Conservation (phyloP, 164 flowering plant species). For the Brasenia schreberi region DNA sequence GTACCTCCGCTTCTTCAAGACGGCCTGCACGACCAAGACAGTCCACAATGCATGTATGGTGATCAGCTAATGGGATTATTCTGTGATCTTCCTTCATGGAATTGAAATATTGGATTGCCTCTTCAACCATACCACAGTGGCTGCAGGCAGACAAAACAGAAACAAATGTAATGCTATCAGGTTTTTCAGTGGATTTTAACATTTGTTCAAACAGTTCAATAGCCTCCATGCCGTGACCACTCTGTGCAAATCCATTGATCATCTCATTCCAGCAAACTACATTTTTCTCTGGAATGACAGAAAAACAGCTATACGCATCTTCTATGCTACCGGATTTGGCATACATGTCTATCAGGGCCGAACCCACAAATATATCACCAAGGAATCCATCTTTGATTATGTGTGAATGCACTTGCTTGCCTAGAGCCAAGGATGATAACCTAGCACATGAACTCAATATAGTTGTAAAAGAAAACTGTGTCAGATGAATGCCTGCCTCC, state of each 20-base stretch:
- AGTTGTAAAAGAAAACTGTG: constrained; percentile 58
- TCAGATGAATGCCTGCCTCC: constrained; percentile 33
- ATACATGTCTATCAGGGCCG: constrained; percentile 71
- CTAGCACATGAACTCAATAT: constrained; percentile 62
- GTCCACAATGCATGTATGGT: constrained; percentile 63
- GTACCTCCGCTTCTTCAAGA: constrained; percentile 48
- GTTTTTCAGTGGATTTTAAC: constrained; percentile 39
- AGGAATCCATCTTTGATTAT: constrained; percentile 49
- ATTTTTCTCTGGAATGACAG: constrained; percentile 1
- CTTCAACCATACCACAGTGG: constrained; percentile 68
- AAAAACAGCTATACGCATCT: constrained; percentile 34
- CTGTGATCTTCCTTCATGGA: constrained; percentile 46
- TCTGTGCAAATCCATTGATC: constrained; percentile 70
- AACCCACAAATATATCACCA: constrained; percentile 62
- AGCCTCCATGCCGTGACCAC: constrained; percentile 57
- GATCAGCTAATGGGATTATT: constrained; percentile 48
- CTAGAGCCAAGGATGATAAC: constrained; percentile 54
- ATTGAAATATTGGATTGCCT: constrained; percentile 42
- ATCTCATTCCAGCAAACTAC: constrained; percentile 5
- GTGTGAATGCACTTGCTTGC: constrained; percentile 84
- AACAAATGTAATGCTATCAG: constrained; percentile 57
- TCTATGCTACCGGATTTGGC: constrained; percentile 67
- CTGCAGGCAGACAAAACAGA: constrained; percentile 76
- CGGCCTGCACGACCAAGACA: constrained; percentile 62
- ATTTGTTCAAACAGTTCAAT: constrained; percentile 41